Base-by-base conservation (phyloP, 2,329 filamentous ascomycete species). In the Microsporum ferrugineum region DNA sequence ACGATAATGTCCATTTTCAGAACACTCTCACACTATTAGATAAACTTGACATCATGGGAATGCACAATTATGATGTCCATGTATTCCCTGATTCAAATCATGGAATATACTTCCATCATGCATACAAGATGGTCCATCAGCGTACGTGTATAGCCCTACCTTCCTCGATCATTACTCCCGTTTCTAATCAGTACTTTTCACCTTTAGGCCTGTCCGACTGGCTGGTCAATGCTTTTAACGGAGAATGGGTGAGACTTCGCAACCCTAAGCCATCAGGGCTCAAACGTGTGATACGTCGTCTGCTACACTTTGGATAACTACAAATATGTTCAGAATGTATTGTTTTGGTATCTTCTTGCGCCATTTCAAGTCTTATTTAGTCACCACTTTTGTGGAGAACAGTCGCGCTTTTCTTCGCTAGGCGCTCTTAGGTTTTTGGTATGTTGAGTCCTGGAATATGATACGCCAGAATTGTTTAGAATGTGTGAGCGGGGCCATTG, bases 1-100 rank as follows among this genome's bases (percentile, higher is more conserved):
- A 99, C 70, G 94, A 99, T 75, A 99, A 99, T 69, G 94, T 99
- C 10, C 95, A 99, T 73, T 85, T 96, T 74, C 95, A 99, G 74
- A 97, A 95, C 73, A 91, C 91, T 0, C 81, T 97, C 62, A 88
- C 86, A 1, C 76, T 99, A 64, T 79, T 99, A 55, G 95, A 99
- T 72, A 87, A 86, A 68, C 80, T 99, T 51, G 89, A 99, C 75
- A 69, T 95, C 59, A 86, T 80, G 0, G 83, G 84, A 10, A 83
- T 96, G 2, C 86, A 92, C 73, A 99, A 99, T 70, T 99, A 97
- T 69, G 94, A 99, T 70, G 85, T 99, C 10, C 92, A 97, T 72
- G 85, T 97, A 61, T 99, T 96, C 75, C 94, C 94, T 0, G 94
- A 99, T 72, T 95, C 89, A 60, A 91, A 99, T 75, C 94, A 99